A percentile compares a stretch with the other conserved stretches of the same genome.
Evolutionary conservation across 176 grass and related monocot species (phyloP).

Genomic region (Aechmea fasciata): DNA sequence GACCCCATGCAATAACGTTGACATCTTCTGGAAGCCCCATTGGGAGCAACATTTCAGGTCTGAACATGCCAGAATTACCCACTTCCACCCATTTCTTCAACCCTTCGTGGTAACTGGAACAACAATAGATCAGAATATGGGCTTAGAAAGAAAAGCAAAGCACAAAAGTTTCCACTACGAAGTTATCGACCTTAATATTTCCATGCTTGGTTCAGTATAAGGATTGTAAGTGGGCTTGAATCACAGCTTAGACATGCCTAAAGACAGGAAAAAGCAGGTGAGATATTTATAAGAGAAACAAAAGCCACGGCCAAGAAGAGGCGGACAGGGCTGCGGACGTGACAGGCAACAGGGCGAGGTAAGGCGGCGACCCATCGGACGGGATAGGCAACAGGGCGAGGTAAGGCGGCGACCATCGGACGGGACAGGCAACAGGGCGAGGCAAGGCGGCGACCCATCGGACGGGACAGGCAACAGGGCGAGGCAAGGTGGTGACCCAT

Average conservation of each 20-base stretch:
- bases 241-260: slow-evolving; percentile 80
- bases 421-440: too few species aligned
- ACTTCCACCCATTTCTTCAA: slow-evolving; percentile 96
- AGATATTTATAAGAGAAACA: too few species aligned
- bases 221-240: slow-evolving; percentile 99
- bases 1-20: slow-evolving; percentile 98
- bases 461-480: too few species aligned
- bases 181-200: slow-evolving; percentile 69
- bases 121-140: slow-evolving; percentile 7
- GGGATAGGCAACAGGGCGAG: too few species aligned
- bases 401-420: too few species aligned
- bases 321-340: too few species aligned
- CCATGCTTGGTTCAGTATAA: slow-evolving; percentile 94
- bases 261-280: slow-evolving; percentile 6
- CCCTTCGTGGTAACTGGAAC: slow-evolving; percentile 78
- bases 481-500: too few species aligned
- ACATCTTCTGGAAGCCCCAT: slow-evolving; percentile 93
- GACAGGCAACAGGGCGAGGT: too few species aligned
- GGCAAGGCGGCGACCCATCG: too few species aligned
- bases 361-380: too few species aligned
- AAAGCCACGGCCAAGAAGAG: too few species aligned
- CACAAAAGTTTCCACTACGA: slow-evolving; percentile 6
- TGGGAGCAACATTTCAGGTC: slow-evolving; percentile 92
- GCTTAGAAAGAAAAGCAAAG: slow-evolving; percentile 1
- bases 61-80: slow-evolving; percentile 97